Evolutionary conservation across 2,329 filamentous ascomycete genomes (phyloP), one percentile per base, ranked within the genome.

Genomic region (Fusarium bactridioides): DNA sequence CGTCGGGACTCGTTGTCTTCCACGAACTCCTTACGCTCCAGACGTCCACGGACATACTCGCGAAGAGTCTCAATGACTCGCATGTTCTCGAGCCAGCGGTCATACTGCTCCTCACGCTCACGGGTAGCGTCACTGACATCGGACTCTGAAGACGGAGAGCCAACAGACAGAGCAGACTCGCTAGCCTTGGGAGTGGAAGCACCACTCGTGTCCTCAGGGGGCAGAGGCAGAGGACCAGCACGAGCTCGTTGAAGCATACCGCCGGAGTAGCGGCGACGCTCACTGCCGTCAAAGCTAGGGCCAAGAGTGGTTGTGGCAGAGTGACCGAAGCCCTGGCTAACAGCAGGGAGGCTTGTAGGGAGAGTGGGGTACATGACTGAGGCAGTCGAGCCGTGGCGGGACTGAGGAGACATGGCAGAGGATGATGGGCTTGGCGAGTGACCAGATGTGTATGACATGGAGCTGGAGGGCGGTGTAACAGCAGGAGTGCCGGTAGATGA

Each of bases 321-420:
- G 72, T 92, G 91, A 35, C 90, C 87, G 77, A 92, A 93, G 79
- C 92, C 91, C 48, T 91, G 88, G 65, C 88, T 90, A 57, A 93
- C 91, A 50, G 92, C 88, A 48, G 87, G 93, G 16, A 83, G 78
- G 70, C 80, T 82, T 23, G 82, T 81, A 5, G 82, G 82, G 37
- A 96, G 88, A 72, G 86, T 93, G 23, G 93, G 93, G 81, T 96
- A 96, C 83, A 93, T 89, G 77, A 89, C 88, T 10, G 89, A 89
- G 29, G 86, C 82, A 10, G 86, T 87, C 4, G 88, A 88, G 76
- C 86, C 87, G 78, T 91, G 88, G 61, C 91, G 88, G 18, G 88
- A 89, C 48, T 88, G 86, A 2, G 92, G 92, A 56, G 91, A 93
- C 79, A 94, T 86, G 79, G 87, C 91, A 65, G 91, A 88, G 51